phyloP scores from a whole-genome alignment of 2,329 filamentous ascomycete genomes.

The Cadophora malorum region DNA sequence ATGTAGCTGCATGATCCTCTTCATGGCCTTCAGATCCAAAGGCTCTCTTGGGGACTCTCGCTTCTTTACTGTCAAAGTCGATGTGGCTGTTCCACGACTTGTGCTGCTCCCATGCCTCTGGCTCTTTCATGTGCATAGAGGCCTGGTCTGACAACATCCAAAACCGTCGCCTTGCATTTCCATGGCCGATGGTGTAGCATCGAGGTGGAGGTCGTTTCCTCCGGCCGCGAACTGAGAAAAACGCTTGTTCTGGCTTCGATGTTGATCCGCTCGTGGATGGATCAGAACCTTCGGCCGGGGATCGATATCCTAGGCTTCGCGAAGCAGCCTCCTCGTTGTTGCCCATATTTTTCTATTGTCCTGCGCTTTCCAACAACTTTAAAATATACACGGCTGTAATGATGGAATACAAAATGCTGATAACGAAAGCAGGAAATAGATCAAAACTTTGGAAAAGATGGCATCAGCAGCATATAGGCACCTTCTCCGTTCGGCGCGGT shows the following conservation, averaged over 20 bases:
- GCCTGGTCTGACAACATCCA: slow-evolving; percentile 1
- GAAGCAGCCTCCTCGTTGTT: not conserved
- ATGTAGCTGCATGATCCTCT: not conserved
- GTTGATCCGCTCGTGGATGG: not conserved
- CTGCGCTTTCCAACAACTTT: not conserved
- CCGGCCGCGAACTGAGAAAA: not conserved
- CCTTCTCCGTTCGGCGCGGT: slow-evolving; percentile 77
- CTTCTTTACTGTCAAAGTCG: not conserved
- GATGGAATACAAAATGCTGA: not conserved
- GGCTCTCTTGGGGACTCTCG: not conserved
- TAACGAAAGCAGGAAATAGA: slow-evolving; percentile 24
- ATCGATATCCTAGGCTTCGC: not conserved
- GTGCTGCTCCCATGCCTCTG: not conserved
- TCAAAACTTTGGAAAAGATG: slow-evolving; percentile 49
- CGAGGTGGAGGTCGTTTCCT: not conserved
- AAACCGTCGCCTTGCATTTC: not conserved
- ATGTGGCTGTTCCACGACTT: not conserved
- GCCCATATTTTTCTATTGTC: not conserved
- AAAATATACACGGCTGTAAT: not conserved
- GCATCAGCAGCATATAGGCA: slow-evolving; percentile 80
- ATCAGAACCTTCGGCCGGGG: no score
- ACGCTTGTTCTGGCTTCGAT: not conserved
- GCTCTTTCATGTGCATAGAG: not conserved
- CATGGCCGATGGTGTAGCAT: not conserved
- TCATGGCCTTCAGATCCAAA: not conserved